These are phyloP conservation scores for Wickerhamiella shivajii DNA, from an alignment of 805 yeast species.

Conservation along the genomic window DNA sequence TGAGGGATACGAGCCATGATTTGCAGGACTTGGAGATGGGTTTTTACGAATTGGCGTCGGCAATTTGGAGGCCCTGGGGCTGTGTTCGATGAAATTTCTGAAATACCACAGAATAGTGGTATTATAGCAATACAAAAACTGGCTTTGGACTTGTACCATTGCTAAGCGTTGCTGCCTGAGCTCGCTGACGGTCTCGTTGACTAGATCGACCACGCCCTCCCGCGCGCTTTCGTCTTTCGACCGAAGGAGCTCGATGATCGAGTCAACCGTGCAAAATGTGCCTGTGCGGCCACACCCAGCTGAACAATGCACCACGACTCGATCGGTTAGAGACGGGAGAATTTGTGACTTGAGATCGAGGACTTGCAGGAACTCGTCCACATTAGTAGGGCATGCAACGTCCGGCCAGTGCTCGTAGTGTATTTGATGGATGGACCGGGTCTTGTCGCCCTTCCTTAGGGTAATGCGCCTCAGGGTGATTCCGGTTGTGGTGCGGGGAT, in stretches of 20 bases:
- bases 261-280: conserved; percentile 41
- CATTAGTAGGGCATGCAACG: conserved; percentile 49
- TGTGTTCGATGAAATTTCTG: conserved; percentile 1
- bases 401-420: conserved; percentile 83
- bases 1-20: no score
- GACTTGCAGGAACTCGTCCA: conserved; percentile 47
- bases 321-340: conserved; percentile 13
- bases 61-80: no score
- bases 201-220: conserved; percentile 31
- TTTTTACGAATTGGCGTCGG: no score
- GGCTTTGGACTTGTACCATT: conserved; percentile 74
- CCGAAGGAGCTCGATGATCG: conserved; percentile 29
- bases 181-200: conserved; percentile 46
- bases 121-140: conserved; percentile 62
- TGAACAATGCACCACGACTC: conserved; percentile 68
- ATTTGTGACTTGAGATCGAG: conserved; percentile 33
- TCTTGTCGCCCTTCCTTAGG: conserved; percentile 16
- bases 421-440: conserved; percentile 47
- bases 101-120: conserved; percentile 25
- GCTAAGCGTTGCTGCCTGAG: conserved; percentile 63
- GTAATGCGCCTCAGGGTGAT: conserved; percentile 28
- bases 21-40: no score
- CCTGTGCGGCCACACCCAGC: conserved; percentile 99
- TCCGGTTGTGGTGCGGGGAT: conserved; percentile 15
- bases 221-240: conserved; percentile 3